These are phyloP conservation scores for Mycena latifolia DNA, from an alignment of 768 basidiomycete genomes.

Conservation along the genomic window DNA sequence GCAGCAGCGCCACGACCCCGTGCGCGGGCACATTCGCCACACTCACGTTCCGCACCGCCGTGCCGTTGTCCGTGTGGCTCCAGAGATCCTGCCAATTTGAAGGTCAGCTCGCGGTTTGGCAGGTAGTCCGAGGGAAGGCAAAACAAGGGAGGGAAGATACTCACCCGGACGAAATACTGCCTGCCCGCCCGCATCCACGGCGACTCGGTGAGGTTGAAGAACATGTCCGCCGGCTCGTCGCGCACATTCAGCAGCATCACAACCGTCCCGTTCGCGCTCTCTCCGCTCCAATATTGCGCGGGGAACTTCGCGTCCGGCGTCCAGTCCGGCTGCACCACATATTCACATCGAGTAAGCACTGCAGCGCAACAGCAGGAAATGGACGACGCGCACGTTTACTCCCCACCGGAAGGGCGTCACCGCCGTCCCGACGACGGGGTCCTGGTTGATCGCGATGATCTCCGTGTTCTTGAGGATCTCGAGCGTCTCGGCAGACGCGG, in stretches of 20 bases:
- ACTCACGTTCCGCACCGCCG: slow-evolving; percentile 70
- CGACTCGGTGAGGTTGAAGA: slow-evolving; percentile 75
- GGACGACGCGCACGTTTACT: slow-evolving; percentile 60
- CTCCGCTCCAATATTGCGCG: slow-evolving; percentile 80
- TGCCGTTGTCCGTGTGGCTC: slow-evolving; percentile 80
- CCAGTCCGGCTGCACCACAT: slow-evolving; percentile 55
- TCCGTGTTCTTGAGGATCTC: slow-evolving; percentile 72
- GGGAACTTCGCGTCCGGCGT: slow-evolving; percentile 61
- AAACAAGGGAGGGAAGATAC: no score
- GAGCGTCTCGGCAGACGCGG: slow-evolving; percentile 61
- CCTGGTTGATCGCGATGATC: slow-evolving; percentile 79
- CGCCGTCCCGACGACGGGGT: slow-evolving; percentile 69
- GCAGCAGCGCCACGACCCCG: slow-evolving; percentile 75
- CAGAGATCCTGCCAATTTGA: slow-evolving; percentile 70
- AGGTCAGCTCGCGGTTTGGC: background rate
- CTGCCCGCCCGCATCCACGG: slow-evolving; percentile 79
- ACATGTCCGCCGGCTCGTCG: slow-evolving; percentile 67
- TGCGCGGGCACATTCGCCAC: slow-evolving; percentile 69
- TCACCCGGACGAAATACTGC: slow-evolving; percentile 73
- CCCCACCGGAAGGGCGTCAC: slow-evolving; percentile 81
- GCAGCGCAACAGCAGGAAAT: background rate
- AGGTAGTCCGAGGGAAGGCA: no score
- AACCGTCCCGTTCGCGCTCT: slow-evolving; percentile 72
- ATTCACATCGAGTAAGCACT: background rate
- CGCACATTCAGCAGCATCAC: slow-evolving; percentile 78